These are phyloP conservation scores for Penicillium odoratum DNA, from an alignment of 495 filamentous ascomycete species.

Conservation along the genomic window DNA sequence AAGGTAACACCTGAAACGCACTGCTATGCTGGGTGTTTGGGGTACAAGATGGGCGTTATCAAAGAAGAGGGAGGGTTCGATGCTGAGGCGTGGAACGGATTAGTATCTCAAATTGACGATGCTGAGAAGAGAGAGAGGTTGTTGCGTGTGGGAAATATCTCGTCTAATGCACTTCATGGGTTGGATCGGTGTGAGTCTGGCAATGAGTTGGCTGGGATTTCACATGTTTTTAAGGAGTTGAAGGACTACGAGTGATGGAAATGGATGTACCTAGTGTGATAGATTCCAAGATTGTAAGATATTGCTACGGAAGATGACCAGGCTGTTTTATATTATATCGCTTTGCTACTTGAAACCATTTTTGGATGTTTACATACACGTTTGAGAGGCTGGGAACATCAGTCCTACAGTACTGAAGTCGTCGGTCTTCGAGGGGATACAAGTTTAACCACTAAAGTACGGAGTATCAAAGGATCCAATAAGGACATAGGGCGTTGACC, in stretches of 20 bases:
- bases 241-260: background rate
- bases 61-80: background rate
- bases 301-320: background rate
- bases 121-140: background rate
- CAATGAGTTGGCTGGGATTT: background rate
- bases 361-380: too few relatives aligned
- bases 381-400: too few relatives aligned
- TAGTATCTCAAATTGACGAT: background rate
- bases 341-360: too few relatives aligned
- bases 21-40: background rate
- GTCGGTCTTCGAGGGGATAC: too few relatives aligned
- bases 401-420: too few relatives aligned
- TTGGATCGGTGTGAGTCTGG: background rate
- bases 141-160: background rate
- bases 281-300: background rate
- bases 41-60: background rate
- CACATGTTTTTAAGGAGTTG: background rate
- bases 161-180: background rate
- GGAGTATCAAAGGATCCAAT: too few relatives aligned
- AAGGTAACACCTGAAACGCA: background rate
- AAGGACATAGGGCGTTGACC: too few relatives aligned
- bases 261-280: background rate
- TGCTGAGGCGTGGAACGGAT: background rate
- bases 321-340: background rate
- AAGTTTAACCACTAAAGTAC: too few relatives aligned